Conservation (phyloP, 257 asterid genomes). For the Voacanga thouarsii region DNA sequence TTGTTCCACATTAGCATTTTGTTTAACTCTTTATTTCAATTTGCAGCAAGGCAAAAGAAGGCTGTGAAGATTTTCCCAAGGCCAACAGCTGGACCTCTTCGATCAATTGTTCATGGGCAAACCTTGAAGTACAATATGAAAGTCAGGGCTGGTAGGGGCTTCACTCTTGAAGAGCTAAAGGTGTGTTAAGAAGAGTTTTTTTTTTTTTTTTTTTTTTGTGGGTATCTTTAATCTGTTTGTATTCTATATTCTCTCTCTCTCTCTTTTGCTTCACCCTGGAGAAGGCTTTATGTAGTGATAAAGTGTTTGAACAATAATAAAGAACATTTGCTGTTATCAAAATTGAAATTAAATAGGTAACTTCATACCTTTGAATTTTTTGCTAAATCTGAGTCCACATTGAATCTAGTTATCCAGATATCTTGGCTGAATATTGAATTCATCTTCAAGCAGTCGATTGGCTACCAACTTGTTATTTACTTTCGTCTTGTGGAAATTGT, state of each 20-base stretch:
- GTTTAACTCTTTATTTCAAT: not conserved
- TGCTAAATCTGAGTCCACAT: not conserved
- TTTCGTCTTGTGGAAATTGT: not conserved
- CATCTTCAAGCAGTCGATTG: too few relatives aligned
- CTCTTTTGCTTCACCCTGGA: not conserved
- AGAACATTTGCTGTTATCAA: not conserved
- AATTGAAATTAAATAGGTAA: not conserved
- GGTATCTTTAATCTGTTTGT: not conserved
- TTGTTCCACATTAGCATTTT: not conserved
- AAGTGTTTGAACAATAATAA: not conserved
- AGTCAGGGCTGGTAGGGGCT: slow-evolving; percentile 77
- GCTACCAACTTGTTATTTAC: not conserved
- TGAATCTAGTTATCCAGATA: too few relatives aligned
- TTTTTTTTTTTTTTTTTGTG: too few relatives aligned
- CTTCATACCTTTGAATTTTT: not conserved
- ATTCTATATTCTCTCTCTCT: not conserved
- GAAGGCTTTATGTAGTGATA: not conserved
- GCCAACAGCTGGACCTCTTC: slow-evolving; percentile 77
- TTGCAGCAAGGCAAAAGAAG: slow-evolving; percentile 69
- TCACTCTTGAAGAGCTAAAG: slow-evolving; percentile 85
- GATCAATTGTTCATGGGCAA: slow-evolving; percentile 74
- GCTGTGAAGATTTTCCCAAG: slow-evolving; percentile 84
- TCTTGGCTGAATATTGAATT: too few relatives aligned
- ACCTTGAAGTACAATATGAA: slow-evolving; percentile 83
- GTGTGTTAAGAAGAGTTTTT: slow-evolving; percentile 21